These are phyloP conservation scores for Phaffomyces antillensis DNA, from an alignment of 805 yeast species.

Conservation along the genomic window DNA sequence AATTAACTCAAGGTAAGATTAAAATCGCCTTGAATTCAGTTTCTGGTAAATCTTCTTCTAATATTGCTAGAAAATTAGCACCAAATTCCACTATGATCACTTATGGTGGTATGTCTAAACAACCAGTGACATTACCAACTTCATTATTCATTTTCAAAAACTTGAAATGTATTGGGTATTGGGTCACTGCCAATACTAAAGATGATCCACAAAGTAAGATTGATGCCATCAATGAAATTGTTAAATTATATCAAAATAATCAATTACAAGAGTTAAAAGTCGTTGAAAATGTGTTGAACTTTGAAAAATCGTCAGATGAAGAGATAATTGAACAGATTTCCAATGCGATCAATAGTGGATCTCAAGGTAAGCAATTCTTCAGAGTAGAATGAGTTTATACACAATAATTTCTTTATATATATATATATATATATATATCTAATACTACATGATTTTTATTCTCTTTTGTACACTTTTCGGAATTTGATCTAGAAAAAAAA, in stretches of 20 bases:
- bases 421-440: no score
- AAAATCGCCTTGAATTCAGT: slow-evolving; percentile 86
- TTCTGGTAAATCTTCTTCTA: slow-evolving; percentile 82
- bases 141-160: slow-evolving; percentile 86
- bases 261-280: slow-evolving; percentile 37
- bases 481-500: background rate
- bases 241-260: slow-evolving; percentile 53
- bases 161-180: slow-evolving; percentile 79
- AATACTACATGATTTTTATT: background rate
- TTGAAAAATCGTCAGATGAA: slow-evolving; percentile 28
- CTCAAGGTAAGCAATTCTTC: slow-evolving; percentile 41
- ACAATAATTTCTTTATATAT: background rate
- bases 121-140: slow-evolving; percentile 90
- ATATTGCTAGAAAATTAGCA: slow-evolving; percentile 75
- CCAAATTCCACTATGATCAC: slow-evolving; percentile 74
- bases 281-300: slow-evolving; percentile 24
- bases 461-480: background rate
- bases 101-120: slow-evolving; percentile 96
- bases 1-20: slow-evolving; percentile 46
- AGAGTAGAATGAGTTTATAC: slow-evolving; percentile 17
- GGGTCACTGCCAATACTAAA: slow-evolving; percentile 73
- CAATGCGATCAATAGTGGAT: slow-evolving; percentile 30
- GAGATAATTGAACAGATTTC: slow-evolving; percentile 29
- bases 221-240: slow-evolving; percentile 45
- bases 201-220: slow-evolving; percentile 54